These are phyloP conservation scores for Nannochloropsis salina DNA, from an alignment of 108 stramenopile species.

Conservation along the genomic window DNA sequence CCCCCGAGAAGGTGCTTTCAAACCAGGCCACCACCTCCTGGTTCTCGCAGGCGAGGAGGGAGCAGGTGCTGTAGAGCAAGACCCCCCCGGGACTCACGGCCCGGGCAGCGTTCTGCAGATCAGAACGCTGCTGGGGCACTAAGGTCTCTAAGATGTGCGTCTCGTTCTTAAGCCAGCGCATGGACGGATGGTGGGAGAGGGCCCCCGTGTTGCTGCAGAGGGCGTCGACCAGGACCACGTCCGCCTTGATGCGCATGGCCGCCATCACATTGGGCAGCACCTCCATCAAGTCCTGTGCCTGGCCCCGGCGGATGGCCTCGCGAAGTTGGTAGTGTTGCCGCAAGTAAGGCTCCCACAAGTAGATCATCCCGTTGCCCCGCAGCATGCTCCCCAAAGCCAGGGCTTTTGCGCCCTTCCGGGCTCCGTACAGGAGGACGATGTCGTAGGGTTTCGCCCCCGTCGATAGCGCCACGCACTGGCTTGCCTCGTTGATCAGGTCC, in stretches of 20 bases:
- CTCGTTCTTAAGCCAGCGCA: neutral
- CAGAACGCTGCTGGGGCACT: neutral
- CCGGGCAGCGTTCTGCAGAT: conserved; percentile 3
- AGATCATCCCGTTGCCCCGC: neutral
- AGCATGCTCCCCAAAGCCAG: neutral
- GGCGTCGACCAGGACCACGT: neutral
- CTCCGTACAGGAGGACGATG: neutral
- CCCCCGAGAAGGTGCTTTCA: neutral
- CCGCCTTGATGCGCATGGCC: neutral
- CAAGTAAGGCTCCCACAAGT: conserved; percentile 4
- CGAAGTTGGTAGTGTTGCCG: neutral
- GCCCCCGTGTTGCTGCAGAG: neutral
- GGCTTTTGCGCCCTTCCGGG: neutral
- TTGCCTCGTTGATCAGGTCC: neutral
- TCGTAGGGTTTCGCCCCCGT: conserved; percentile 11
- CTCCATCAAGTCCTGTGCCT: conserved; percentile 9
- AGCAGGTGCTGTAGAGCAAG: neutral
- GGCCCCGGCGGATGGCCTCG: neutral
- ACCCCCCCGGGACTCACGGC: neutral
- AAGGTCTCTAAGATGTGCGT: neutral
- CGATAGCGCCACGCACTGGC: neutral
- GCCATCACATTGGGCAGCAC: neutral
- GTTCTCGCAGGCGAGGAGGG: neutral
- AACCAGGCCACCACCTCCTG: conserved; percentile 9
- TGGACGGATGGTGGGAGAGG: neutral